phyloP scores from a whole-genome alignment of 2,329 filamentous ascomycete genomes.

The Ramularia endophylla region DNA sequence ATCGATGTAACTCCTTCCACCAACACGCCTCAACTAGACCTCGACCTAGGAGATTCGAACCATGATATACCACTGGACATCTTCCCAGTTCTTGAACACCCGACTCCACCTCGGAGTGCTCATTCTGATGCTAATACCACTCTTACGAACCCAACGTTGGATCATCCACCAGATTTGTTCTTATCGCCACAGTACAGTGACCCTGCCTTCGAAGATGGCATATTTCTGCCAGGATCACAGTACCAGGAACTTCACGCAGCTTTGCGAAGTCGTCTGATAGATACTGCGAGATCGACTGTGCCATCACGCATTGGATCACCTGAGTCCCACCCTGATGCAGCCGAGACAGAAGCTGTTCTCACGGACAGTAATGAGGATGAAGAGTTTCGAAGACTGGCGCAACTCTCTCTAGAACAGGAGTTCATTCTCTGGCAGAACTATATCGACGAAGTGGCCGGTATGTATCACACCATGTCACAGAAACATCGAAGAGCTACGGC shows the following conservation, averaged over 20 bases:
- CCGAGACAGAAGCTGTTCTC: not conserved
- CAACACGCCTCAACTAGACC: not conserved
- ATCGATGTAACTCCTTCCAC: no score
- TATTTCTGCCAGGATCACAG: slow-evolving; percentile 29
- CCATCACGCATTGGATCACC: slow-evolving; percentile 23
- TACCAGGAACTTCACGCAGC: slow-evolving; percentile 29
- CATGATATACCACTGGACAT: slow-evolving; percentile 5
- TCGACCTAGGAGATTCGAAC: not conserved
- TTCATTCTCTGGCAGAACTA: slow-evolving; percentile 38
- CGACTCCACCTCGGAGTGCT: slow-evolving; percentile 1
- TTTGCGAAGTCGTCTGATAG: slow-evolving; percentile 26
- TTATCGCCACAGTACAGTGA: slow-evolving; percentile 25
- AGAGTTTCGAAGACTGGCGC: slow-evolving; percentile 22
- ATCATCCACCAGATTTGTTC: slow-evolving; percentile 16
- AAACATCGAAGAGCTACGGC: no score
- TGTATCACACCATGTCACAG: no score
- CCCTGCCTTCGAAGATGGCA: slow-evolving; percentile 27
- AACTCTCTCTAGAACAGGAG: slow-evolving; percentile 25
- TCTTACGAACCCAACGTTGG: slow-evolving; percentile 1
- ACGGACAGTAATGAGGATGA: slow-evolving; percentile 14
- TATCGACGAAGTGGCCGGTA: slow-evolving; percentile 44
- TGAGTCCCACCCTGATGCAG: slow-evolving; percentile 11
- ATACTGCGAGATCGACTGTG: slow-evolving; percentile 27
- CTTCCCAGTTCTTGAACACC: not conserved
- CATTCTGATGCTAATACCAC: slow-evolving; percentile 4